Conservation (phyloP, 768 basidiomycete genomes). For the Lyophyllum shimeji region DNA sequence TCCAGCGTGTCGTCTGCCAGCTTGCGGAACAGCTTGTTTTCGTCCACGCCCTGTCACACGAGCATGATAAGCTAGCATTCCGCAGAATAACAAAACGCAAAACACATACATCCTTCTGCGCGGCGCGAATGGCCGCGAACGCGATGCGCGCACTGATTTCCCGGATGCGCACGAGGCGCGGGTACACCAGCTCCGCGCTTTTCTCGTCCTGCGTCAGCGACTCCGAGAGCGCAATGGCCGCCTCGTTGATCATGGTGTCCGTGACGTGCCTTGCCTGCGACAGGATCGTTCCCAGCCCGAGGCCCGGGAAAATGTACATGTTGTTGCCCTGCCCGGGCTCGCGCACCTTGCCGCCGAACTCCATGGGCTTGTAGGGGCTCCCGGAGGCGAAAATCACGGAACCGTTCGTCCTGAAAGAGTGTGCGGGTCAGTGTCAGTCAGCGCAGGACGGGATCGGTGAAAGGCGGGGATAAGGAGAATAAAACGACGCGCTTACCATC, state of each 20-base stretch:
- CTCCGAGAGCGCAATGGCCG: constrained; percentile 58
- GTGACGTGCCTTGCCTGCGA: constrained; percentile 59
- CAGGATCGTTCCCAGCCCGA: constrained; percentile 65
- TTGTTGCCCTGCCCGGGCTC: constrained; percentile 82
- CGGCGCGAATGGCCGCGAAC: constrained; percentile 57
- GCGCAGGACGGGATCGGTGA: background rate
- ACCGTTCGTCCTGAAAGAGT: constrained; percentile 55
- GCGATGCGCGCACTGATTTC: constrained; percentile 66
- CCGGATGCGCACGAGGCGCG: constrained; percentile 63
- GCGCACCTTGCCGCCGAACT: constrained; percentile 43
- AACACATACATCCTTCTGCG: constrained; percentile 58
- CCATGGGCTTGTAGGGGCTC: constrained; percentile 60
- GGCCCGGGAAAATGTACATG: constrained; percentile 67
- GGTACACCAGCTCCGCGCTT: constrained; percentile 60
- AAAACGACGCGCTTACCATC: constrained; percentile 38
- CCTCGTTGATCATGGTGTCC: constrained; percentile 68
- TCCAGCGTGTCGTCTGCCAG: constrained; percentile 47
- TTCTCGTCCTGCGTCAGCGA: constrained; percentile 57
- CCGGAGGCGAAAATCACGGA: constrained; percentile 72
- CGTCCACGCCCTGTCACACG: constrained; percentile 38
- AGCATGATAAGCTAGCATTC: background rate
- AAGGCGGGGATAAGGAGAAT: background rate
- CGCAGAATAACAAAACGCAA: background rate
- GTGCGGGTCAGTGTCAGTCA: background rate
- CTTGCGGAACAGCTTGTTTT: constrained; percentile 45